Base-by-base conservation (phyloP, 23 red algal species). In the Pyropia yezoensis region DNA sequence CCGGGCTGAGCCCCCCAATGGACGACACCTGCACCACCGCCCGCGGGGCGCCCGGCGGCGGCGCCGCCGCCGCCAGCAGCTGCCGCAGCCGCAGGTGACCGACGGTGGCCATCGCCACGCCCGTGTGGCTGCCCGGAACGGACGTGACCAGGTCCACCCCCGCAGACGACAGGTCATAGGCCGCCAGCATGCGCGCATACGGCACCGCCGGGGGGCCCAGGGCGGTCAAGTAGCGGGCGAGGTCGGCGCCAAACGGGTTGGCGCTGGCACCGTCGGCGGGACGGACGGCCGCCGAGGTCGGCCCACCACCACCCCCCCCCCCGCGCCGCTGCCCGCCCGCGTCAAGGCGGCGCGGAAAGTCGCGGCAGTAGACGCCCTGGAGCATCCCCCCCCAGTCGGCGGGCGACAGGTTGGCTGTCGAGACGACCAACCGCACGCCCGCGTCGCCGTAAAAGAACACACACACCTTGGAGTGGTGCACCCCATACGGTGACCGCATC, bases 401-500 rank as follows among this genome's bases (percentile, higher is more conserved):
- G 28, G 47, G 39, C 19, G 90, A 63, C 62, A 85, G 76, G 70
- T 97, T 97, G 20, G 84, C 79, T 4, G 93, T 97, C 27, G 81
- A 76, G 23, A 97, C 69, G 33, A 88, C 80, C 23, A 97, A 62
- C 32, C 93, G 79, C 54, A 88, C 71, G 22, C 80, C 80, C 12
- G 14, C 33, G 33, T 79, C 66, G 18, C 58, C 26, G 57, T 76
- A 90, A 79, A 80, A 83, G 55, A 83, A 54, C 14, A 90, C 29
- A 65, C 87, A 75, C 7, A 80, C 30, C 66, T 97, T 97, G 33
- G 83, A 61, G 57, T 97, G 93, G 59, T 90, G 80, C 14, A 80
- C 83, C 18, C 93, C 93, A 69, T 87, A 87, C 49, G 73, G 64
- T 16, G 78, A 60, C 21, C 39, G 69, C 49, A 74, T 15, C 14